phyloP scores from a whole-genome alignment of 352 stramenopile genomes.

The Discostella stelligera region DNA sequence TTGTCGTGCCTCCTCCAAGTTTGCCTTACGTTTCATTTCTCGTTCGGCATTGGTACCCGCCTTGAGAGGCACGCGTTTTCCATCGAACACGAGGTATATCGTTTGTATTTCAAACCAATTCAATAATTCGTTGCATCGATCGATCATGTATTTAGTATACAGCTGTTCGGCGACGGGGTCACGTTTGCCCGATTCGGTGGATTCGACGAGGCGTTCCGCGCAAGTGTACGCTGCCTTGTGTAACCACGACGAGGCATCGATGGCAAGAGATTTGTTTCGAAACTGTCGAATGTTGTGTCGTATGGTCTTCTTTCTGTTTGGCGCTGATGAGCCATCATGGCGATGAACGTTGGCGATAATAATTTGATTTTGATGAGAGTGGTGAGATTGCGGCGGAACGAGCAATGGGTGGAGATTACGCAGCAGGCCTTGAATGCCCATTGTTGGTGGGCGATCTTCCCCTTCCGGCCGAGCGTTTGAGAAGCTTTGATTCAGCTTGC shows the following conservation, averaged over 20 bases:
- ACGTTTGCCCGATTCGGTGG: constrained; percentile 35
- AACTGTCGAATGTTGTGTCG: constrained; percentile 66
- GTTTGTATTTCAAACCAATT: constrained; percentile 37
- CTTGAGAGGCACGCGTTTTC: constrained; percentile 75
- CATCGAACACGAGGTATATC: constrained; percentile 80
- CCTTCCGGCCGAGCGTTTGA: background rate
- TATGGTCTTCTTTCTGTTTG: background rate
- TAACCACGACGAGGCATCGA: constrained; percentile 78
- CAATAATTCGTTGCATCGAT: constrained; percentile 70
- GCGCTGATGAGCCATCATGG: background rate
- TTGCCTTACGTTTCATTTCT: constrained; percentile 50
- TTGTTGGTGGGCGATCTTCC: constrained; percentile 10
- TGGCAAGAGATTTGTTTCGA: constrained; percentile 53
- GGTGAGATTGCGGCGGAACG: constrained; percentile 37
- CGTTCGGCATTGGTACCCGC: constrained; percentile 66
- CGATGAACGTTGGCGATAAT: too few relatives aligned
- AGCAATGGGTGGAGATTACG: constrained; percentile 45
- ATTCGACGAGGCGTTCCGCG: constrained; percentile 67
- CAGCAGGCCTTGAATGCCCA: constrained; percentile 55
- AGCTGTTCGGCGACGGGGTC: constrained; percentile 48
- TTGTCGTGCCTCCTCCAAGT: constrained; percentile 64
- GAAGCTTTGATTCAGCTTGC: background rate
- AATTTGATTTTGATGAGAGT: constrained; percentile 6
- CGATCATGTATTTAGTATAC: constrained; percentile 66
- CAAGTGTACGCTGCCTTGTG: constrained; percentile 76